These are phyloP conservation scores for Pseudophaeomoniella oleicola DNA, from an alignment of 2,329 filamentous ascomycete genomes.

Conservation along the genomic window DNA sequence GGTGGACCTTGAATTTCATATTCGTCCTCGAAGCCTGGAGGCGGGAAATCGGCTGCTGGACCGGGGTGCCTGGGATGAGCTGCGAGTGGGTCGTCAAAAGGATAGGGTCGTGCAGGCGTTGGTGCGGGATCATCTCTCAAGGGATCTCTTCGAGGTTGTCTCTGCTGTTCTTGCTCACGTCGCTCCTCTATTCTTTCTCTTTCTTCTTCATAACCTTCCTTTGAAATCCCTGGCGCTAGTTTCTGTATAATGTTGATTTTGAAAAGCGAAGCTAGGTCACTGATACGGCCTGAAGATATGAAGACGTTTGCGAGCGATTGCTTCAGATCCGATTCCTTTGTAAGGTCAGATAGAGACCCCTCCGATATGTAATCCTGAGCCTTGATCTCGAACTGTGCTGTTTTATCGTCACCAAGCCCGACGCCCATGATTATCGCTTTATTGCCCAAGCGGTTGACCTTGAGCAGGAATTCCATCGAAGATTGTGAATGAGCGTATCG, in stretches of 20 bases:
- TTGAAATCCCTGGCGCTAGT: conserved; percentile 60
- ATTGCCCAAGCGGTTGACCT: conserved; percentile 64
- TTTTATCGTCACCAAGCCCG: conserved; percentile 66
- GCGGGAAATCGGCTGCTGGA: conserved; percentile 61
- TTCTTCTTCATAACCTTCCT: conserved; percentile 60
- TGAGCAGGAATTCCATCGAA: conserved; percentile 68
- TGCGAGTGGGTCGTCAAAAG: conserved; percentile 52
- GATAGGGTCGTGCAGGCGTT: conserved; percentile 51
- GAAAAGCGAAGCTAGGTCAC: conserved; percentile 55
- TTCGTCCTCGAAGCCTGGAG: conserved; percentile 88
- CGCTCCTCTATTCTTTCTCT: conserved; percentile 19
- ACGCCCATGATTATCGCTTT: conserved; percentile 76
- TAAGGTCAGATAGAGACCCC: conserved; percentile 39
- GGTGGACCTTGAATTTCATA: conserved; percentile 63
- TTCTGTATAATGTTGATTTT: conserved; percentile 73
- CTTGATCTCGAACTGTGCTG: conserved; percentile 60
- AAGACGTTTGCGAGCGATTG: conserved; percentile 45
- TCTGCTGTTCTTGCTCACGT: conserved; percentile 26
- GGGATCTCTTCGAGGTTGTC: conserved; percentile 29
- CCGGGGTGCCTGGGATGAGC: conserved; percentile 44
- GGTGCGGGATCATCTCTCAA: conserved; percentile 39
- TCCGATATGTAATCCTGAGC: conserved; percentile 61
- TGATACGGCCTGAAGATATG: conserved; percentile 55
- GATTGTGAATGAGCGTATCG: conserved; percentile 78
- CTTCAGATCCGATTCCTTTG: conserved; percentile 13